Conservation (phyloP, 768 basidiomycete genomes). For the Sistotremastrum suecicum region DNA sequence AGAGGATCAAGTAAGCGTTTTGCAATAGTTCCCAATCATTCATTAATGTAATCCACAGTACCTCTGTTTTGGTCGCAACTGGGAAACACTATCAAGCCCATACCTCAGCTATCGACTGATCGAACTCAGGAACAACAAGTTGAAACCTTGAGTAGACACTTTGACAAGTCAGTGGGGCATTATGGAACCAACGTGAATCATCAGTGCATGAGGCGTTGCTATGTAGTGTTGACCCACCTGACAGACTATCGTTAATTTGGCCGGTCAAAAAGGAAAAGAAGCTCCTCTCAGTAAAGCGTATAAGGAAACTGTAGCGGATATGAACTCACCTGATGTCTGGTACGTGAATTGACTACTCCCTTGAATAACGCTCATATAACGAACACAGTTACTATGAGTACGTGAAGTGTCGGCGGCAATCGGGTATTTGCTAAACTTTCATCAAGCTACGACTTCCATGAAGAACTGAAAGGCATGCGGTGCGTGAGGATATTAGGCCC, state of each 20-base stretch:
- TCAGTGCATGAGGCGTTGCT: neutral
- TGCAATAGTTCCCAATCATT: neutral
- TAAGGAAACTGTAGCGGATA: constrained; percentile 46
- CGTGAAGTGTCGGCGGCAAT: neutral
- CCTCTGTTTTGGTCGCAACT: constrained; percentile 89
- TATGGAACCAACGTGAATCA: constrained; percentile 72
- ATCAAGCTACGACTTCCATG: constrained; percentile 72
- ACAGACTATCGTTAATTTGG: constrained; percentile 76
- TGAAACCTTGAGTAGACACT: constrained; percentile 59
- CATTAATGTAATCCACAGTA: constrained; percentile 31
- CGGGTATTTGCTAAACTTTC: neutral
- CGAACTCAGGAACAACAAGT: constrained; percentile 59
- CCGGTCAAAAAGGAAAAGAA: constrained; percentile 87
- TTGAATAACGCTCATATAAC: neutral
- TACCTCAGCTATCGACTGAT: constrained; percentile 63
- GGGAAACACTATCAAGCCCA: constrained; percentile 77
- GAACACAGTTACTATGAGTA: neutral
- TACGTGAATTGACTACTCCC: constrained; percentile 18
- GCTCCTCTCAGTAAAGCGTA: constrained; percentile 67
- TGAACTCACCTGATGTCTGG: constrained; percentile 41
- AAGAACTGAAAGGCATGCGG: constrained; percentile 92
- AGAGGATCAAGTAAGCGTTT: constrained; percentile 69
- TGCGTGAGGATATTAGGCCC: constrained; percentile 18
- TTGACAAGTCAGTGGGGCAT: constrained; percentile 41
- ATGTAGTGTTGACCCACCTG: neutral